Conservation (phyloP, 2,329 filamentous ascomycete species). For the Talaromyces sp. region DNA sequence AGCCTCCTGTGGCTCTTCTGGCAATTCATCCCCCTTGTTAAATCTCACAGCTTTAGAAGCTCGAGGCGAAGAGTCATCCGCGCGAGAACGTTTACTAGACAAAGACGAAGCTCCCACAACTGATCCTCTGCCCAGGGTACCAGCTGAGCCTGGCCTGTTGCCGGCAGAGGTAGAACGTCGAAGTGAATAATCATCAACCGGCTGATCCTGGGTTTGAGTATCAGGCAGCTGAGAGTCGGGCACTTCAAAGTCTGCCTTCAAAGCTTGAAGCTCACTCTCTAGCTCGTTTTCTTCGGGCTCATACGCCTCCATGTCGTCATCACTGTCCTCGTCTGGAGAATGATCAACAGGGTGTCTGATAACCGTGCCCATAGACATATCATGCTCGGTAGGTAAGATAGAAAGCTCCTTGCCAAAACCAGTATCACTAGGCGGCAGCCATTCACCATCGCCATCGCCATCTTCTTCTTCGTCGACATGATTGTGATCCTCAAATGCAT, state of each 20-base stretch:
- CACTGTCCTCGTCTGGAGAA: constrained; percentile 34
- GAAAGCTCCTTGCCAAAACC: constrained; percentile 32
- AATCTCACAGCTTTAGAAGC: constrained; percentile 40
- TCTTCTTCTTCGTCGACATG: constrained; percentile 31
- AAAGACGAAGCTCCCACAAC: constrained; percentile 23
- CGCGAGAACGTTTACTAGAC: constrained; percentile 23
- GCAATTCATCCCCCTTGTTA: constrained; percentile 20
- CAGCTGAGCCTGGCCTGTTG: constrained; percentile 23
- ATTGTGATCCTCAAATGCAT: constrained; percentile 1
- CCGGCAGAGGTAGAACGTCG: constrained; percentile 20
- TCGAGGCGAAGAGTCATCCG: constrained; percentile 27
- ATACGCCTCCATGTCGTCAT: constrained; percentile 25
- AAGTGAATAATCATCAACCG: constrained; percentile 8
- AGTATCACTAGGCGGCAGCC: constrained; percentile 29
- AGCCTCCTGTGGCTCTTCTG: constrained; percentile 10
- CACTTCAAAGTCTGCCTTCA: constrained; percentile 46
- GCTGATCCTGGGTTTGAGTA: constrained; percentile 17
- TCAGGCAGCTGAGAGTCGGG: constrained; percentile 22
- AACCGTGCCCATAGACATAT: constrained; percentile 39
- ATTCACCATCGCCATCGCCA: constrained; percentile 35
- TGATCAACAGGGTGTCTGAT: constrained; percentile 38
- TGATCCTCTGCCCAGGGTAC: constrained; percentile 16
- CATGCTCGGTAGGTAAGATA: constrained; percentile 26
- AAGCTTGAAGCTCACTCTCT: constrained; percentile 48
- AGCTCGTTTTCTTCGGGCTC: constrained; percentile 43